Conservation (phyloP, 352 stramenopile genomes). For the Phytophthora macrochlamydospora region DNA sequence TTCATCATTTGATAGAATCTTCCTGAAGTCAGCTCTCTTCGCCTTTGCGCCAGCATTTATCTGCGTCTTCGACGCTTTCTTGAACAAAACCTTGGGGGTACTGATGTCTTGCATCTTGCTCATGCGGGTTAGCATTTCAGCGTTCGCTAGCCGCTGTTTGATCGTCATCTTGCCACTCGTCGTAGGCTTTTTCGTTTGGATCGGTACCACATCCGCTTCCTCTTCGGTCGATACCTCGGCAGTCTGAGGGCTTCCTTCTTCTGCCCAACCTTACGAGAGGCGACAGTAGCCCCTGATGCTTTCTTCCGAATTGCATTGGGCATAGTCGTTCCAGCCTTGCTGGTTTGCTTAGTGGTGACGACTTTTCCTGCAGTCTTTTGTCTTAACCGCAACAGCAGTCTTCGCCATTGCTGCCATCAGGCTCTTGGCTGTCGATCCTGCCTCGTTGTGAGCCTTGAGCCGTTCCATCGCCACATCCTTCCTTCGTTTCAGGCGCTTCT, state of each 20-base stretch:
- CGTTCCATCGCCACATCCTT: conserved; percentile 31
- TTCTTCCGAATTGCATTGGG: conserved; percentile 11
- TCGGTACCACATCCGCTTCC: conserved; percentile 1
- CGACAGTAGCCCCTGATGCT: background rate
- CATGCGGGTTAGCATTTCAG: conserved; percentile 55
- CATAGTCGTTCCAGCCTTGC: conserved; percentile 1
- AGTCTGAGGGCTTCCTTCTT: conserved; percentile 16
- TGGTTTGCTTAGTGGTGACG: conserved; percentile 5
- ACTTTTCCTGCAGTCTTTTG: conserved; percentile 6
- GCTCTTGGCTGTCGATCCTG: conserved; percentile 3
- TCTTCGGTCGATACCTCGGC: conserved; percentile 3
- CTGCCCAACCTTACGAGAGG: conserved; percentile 1
- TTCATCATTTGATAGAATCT: conserved; percentile 36
- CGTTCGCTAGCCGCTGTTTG: conserved; percentile 52
- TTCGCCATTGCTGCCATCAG: conserved; percentile 25
- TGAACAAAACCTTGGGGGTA: conserved; percentile 66
- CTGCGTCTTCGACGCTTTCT: conserved; percentile 49
- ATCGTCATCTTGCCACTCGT: conserved; percentile 42
- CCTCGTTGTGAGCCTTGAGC: conserved; percentile 12
- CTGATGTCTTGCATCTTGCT: conserved; percentile 63
- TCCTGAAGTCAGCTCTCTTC: conserved; percentile 57
- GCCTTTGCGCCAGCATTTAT: conserved; percentile 37
- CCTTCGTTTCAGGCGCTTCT: conserved; percentile 45
- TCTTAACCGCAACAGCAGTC: conserved; percentile 11
- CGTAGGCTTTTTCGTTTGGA: conserved; percentile 23